These are phyloP conservation scores for Floccularia luteovirens DNA, from an alignment of 768 basidiomycete genomes.

Conservation along the genomic window DNA sequence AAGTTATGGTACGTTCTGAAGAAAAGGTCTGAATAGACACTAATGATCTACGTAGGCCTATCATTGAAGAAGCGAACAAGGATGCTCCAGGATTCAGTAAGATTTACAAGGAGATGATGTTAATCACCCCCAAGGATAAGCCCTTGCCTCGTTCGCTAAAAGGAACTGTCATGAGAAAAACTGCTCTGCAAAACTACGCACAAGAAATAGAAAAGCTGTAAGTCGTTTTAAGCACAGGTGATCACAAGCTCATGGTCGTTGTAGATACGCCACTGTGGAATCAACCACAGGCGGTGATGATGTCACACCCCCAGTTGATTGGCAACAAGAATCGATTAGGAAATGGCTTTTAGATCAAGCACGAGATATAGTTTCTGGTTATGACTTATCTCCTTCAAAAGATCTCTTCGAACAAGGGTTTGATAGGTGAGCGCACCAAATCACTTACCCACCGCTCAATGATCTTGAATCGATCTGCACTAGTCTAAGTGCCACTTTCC, in stretches of 20 bases:
- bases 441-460: not conserved
- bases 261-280: constrained; percentile 6
- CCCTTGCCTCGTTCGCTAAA: constrained; percentile 29
- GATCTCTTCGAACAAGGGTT: constrained; percentile 27
- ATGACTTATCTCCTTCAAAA: constrained; percentile 5
- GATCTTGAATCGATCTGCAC: not conserved
- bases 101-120: constrained; percentile 45
- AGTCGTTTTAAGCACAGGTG: constrained; percentile 5
- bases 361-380: constrained; percentile 9
- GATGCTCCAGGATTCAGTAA: constrained; percentile 30
- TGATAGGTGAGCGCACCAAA: constrained; percentile 14
- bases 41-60: constrained; percentile 15
- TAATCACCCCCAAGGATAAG: constrained; percentile 30
- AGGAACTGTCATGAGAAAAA: constrained; percentile 27
- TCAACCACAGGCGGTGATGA: constrained; percentile 4
- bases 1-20: constrained; percentile 23
- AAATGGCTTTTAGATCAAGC: constrained; percentile 15
- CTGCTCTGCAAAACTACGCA: constrained; percentile 22
- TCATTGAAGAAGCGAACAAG: constrained; percentile 33
- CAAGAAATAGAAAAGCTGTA: constrained; percentile 32
- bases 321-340: constrained; percentile 5
- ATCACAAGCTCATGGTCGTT: not conserved
- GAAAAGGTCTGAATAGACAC: too few species aligned
- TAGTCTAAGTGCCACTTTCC: constrained; percentile 28
- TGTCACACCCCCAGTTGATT: constrained; percentile 3